These are phyloP conservation scores for Paratinospora sagittata DNA, from an alignment of 164 flowering plant species.

Conservation along the genomic window DNA sequence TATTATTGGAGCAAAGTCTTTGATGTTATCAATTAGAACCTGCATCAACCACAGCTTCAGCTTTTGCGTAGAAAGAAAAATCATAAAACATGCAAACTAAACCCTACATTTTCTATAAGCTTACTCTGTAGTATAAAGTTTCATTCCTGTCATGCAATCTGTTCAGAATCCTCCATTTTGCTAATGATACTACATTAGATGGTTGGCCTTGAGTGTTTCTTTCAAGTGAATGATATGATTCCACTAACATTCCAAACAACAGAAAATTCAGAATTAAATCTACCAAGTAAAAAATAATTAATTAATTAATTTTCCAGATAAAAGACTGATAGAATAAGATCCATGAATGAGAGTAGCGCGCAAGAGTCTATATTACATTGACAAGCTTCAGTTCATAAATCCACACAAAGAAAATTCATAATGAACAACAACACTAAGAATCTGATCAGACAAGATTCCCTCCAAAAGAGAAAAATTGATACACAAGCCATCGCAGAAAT, in stretches of 20 bases:
- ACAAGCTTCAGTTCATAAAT: background rate
- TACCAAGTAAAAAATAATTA: background rate
- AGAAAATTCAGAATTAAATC: constrained; percentile 9
- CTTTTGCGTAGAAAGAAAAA: constrained; percentile 4
- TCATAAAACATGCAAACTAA: background rate
- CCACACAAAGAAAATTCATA: background rate
- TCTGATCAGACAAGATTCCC: background rate
- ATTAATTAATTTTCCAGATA: background rate
- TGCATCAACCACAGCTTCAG: constrained; percentile 25
- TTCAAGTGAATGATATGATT: constrained; percentile 84
- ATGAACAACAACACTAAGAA: background rate
- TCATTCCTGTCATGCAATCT: constrained; percentile 98
- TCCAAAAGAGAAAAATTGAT: constrained; percentile 1
- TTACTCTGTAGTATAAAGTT: constrained; percentile 91
- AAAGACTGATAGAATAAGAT: constrained; percentile 1
- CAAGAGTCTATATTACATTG: background rate
- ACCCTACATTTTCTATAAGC: constrained; percentile 18
- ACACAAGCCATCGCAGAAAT: background rate
- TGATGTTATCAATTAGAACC: constrained; percentile 94
- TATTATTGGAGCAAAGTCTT: constrained; percentile 92
- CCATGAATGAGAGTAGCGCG: background rate
- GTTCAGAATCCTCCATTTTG: constrained; percentile 96
- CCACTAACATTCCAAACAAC: constrained; percentile 50
- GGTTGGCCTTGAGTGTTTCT: constrained; percentile 63
- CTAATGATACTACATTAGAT: constrained; percentile 45